Evolutionary conservation across 148 eudicot genomes (phyloP).

Genomic region (Chenopodium album): DNA sequence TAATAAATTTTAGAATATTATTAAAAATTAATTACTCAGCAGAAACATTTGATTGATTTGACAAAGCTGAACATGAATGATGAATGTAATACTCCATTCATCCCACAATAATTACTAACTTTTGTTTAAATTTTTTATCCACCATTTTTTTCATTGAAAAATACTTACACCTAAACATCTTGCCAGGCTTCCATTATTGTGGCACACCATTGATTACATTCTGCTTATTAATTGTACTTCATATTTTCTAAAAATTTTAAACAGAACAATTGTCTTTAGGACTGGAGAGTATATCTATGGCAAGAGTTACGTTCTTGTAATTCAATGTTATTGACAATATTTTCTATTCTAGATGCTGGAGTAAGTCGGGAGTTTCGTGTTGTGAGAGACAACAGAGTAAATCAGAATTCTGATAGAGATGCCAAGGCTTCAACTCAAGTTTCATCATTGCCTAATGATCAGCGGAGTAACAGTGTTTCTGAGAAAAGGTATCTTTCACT

Average conservation of each 20-base stretch:
- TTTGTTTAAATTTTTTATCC: not conserved
- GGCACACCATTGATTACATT: too few relatives aligned
- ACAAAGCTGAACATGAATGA: not conserved
- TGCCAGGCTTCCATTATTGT: not conserved
- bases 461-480: constrained; percentile 27
- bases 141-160: too few relatives aligned
- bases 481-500: constrained; percentile 48
- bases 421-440: constrained; percentile 36
- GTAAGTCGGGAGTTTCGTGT: constrained; percentile 72
- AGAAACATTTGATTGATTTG: not conserved
- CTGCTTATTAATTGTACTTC: not conserved
- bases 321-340: not conserved
- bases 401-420: constrained; percentile 48
- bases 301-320: not conserved
- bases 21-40: too few relatives aligned
- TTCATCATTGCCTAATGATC: constrained; percentile 41
- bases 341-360: constrained; percentile 38
- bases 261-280: not conserved
- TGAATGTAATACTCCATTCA: not conserved
- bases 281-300: not conserved
- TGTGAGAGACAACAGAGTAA: constrained; percentile 81
- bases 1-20: not conserved
- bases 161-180: not conserved
- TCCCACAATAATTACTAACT: not conserved
- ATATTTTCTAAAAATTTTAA: too few relatives aligned